phyloP scores from a whole-genome alignment of 1,284 basidiomycete genomes.

The Pseudozyma sp. region DNA sequence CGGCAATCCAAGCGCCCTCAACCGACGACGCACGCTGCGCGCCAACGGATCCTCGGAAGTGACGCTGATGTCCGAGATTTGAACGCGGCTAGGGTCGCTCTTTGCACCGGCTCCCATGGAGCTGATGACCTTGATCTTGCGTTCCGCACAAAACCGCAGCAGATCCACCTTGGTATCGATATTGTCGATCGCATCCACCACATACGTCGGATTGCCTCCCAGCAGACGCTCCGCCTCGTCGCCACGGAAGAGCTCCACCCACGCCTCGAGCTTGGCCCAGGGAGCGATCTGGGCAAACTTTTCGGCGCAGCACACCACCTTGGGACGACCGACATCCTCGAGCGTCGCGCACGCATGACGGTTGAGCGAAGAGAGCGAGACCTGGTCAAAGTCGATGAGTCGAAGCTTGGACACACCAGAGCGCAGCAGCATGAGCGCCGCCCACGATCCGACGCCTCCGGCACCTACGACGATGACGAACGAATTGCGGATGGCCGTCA shows the following conservation, averaged over 20 bases:
- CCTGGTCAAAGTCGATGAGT: constrained; percentile 68
- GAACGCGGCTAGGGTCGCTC: constrained; percentile 90
- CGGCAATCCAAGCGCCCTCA: constrained; percentile 72
- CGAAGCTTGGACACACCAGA: constrained; percentile 63
- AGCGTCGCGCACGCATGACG: constrained; percentile 88
- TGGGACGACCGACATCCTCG: constrained; percentile 91
- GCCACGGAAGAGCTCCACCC: constrained; percentile 59
- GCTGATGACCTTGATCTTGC: constrained; percentile 75
- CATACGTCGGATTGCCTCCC: constrained; percentile 60
- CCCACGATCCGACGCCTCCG: constrained; percentile 96
- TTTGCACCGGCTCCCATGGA: constrained; percentile 99
- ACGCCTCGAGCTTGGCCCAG: constrained; percentile 75
- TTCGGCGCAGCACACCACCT: constrained; percentile 84
- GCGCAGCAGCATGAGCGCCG: constrained; percentile 81
- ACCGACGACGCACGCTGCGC: constrained; percentile 83
- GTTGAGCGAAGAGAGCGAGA: constrained; percentile 73
- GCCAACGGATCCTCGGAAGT: constrained; percentile 96
- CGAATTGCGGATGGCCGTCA: constrained; percentile 80
- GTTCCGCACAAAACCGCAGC: constrained; percentile 61
- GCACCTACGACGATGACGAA: constrained; percentile 91
- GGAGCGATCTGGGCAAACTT: constrained; percentile 78
- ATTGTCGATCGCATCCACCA: constrained; percentile 81
- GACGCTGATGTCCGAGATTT: constrained; percentile 90
- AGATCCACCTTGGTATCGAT: constrained; percentile 82
- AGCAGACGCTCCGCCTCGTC: constrained; percentile 50